Conservation (phyloP, 768 basidiomycete genomes). For the Phylloporus rhodoxanthus region DNA sequence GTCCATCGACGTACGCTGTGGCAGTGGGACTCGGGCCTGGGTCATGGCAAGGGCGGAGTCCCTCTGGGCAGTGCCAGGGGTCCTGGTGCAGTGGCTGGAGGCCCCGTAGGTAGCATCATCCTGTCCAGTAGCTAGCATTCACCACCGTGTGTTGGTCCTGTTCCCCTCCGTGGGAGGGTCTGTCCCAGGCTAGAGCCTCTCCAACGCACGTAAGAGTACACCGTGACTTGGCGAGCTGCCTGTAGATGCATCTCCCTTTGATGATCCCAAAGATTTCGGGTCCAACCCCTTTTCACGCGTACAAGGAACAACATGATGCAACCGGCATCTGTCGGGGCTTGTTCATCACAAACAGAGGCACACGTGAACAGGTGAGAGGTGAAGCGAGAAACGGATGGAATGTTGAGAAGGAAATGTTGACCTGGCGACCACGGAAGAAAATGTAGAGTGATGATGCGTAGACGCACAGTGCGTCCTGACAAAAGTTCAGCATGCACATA, state of each 20-base stretch:
- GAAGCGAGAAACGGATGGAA: conserved; percentile 58
- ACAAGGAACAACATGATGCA: conserved; percentile 60
- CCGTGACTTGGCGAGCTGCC: conserved; percentile 37
- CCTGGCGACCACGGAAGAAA: conserved; percentile 66
- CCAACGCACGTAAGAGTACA: conserved; percentile 49
- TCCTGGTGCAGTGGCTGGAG: too few species aligned
- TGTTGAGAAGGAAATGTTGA: conserved; percentile 67
- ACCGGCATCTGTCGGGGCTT: conserved; percentile 40
- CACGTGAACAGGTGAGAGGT: conserved; percentile 72
- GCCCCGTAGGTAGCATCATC: too few species aligned
- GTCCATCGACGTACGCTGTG: conserved; percentile 62
- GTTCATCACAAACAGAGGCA: conserved; percentile 51
- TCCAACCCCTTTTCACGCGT: conserved; percentile 67
- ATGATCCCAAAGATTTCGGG: conserved; percentile 54
- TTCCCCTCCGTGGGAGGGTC: too few species aligned
- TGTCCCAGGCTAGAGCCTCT: too few species aligned
- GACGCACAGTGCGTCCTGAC: conserved; percentile 62
- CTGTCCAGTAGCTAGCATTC: too few species aligned
- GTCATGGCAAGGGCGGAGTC: too few species aligned
- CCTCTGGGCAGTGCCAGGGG: too few species aligned
- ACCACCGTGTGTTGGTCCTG: too few species aligned
- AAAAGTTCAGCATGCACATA: conserved; percentile 65
- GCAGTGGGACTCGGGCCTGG: too few species aligned
- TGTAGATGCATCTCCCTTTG: conserved; percentile 20
- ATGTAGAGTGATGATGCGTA: conserved; percentile 55